phyloP scores from a whole-genome alignment of 305 asterid genomes.

The Solanum hybrid region DNA sequence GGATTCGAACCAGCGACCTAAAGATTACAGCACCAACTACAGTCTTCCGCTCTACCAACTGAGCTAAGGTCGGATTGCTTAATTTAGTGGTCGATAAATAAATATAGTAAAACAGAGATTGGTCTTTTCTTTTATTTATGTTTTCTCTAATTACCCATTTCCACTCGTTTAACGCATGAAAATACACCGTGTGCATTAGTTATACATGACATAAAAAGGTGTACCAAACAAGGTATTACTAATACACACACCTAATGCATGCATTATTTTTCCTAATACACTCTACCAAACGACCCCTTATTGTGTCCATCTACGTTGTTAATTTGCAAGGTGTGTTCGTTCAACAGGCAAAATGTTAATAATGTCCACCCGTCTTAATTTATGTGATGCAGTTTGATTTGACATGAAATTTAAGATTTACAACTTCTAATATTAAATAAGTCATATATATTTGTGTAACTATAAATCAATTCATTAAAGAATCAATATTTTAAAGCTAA shows the following conservation, averaged over 20 bases:
- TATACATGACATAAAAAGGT: too few species aligned
- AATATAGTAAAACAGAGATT: rapidly evolving
- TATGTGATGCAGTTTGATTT: neutral
- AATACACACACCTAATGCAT: too few species aligned
- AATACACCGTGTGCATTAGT: neutral
- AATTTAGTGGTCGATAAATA: rapidly evolving
- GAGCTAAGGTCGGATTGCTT: slow-evolving; percentile 86
- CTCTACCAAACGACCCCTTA: too few species aligned
- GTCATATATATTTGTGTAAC: neutral
- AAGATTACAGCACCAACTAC: slow-evolving; percentile 49
- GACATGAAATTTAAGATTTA: neutral
- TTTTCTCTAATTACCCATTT: neutral
- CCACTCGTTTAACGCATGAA: neutral
- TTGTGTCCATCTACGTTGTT: neutral
- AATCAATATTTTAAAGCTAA: neutral
- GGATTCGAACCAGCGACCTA: slow-evolving; percentile 91
- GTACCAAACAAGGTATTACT: too few species aligned
- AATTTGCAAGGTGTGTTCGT: neutral
- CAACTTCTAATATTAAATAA: neutral
- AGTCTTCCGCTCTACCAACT: slow-evolving; percentile 99
- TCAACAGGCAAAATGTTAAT: neutral
- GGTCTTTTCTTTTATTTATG: neutral
- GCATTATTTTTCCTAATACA: too few species aligned
- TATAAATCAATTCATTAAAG: neutral
- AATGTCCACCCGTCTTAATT: neutral